Conservation (phyloP, 139 green algal species). For the Penium margaritaceum region DNA sequence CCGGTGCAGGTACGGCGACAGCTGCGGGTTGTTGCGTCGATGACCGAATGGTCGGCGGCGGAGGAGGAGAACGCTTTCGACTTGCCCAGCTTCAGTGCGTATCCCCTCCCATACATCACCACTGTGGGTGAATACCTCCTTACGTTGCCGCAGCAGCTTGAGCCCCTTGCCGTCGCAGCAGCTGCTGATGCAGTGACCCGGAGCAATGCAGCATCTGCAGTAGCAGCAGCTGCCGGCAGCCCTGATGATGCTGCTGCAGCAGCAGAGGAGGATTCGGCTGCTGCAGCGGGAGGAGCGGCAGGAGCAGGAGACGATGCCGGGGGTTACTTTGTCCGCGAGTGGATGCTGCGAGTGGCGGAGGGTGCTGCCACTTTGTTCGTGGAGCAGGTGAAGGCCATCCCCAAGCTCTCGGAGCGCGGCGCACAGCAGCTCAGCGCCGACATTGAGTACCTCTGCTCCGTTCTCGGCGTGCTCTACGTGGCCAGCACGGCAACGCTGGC, state of each 20-base stretch:
- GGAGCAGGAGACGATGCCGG: constrained; percentile 43
- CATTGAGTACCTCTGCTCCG: constrained; percentile 88
- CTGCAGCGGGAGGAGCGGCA: neutral
- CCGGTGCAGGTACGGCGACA: constrained; percentile 16
- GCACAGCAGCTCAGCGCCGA: constrained; percentile 77
- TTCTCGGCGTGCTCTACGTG: constrained; percentile 75
- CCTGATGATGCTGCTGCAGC: constrained; percentile 3
- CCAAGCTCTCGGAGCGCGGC: constrained; percentile 50
- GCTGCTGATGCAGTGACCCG: neutral
- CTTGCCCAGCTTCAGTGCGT: constrained; percentile 76
- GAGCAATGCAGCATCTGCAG: constrained; percentile 6
- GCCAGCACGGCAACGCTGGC: constrained; percentile 57
- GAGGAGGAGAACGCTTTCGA: constrained; percentile 50
- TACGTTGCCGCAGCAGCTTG: constrained; percentile 79
- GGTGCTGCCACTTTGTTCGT: constrained; percentile 48
- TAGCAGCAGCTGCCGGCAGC: neutral
- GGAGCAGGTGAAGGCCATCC: constrained; percentile 53
- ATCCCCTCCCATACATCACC: constrained; percentile 63
- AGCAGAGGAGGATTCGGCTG: constrained; percentile 8
- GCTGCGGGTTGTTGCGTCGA: neutral
- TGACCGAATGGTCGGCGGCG: constrained; percentile 23
- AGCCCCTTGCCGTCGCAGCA: constrained; percentile 52
- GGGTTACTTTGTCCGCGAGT: constrained; percentile 66
- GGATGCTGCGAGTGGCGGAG: constrained; percentile 64
- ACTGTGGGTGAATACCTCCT: constrained; percentile 80